Conservation (phyloP, 257 asterid genomes). For the Phtheirospermum japonicum region DNA sequence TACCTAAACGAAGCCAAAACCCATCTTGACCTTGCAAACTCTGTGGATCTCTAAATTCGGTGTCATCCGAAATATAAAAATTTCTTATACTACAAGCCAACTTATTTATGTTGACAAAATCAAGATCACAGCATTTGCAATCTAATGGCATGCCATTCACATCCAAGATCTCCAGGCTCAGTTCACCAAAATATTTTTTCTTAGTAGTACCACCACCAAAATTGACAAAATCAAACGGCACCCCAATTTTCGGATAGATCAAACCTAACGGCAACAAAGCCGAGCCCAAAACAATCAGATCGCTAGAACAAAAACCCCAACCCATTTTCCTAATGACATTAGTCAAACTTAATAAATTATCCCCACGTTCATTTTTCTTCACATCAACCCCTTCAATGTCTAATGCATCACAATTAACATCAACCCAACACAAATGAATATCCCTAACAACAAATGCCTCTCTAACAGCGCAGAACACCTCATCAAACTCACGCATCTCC, state of each 20-base stretch:
- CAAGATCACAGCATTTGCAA: conserved; percentile 72
- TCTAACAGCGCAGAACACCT: conserved; percentile 45
- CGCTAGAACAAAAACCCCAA: conserved; percentile 78
- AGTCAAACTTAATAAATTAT: conserved; percentile 28
- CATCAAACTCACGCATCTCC: conserved; percentile 37
- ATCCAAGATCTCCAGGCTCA: conserved; percentile 66
- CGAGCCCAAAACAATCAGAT: conserved; percentile 62
- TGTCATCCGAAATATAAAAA: conserved; percentile 29
- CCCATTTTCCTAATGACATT: conserved; percentile 50
- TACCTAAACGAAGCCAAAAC: conserved; percentile 39
- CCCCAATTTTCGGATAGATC: conserved; percentile 68
- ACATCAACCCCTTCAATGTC: conserved; percentile 25
- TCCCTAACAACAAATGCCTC: conserved; percentile 49
- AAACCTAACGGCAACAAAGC: conserved; percentile 76
- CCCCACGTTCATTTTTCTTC: conserved; percentile 29
- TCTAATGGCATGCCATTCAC: conserved; percentile 68
- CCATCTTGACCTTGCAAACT: conserved; percentile 32
- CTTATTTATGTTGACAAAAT: conserved; percentile 47
- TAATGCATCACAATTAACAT: conserved; percentile 43
- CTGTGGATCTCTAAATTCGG: conserved; percentile 38
- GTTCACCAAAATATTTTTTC: conserved; percentile 39
- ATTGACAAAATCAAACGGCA: conserved; percentile 37
- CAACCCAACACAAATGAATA: conserved; percentile 81
- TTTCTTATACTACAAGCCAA: conserved; percentile 32
- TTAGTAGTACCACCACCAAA: conserved; percentile 30